phyloP scores from a whole-genome alignment of 352 stramenopile species.

The Phytophthora macrochlamydospora region DNA sequence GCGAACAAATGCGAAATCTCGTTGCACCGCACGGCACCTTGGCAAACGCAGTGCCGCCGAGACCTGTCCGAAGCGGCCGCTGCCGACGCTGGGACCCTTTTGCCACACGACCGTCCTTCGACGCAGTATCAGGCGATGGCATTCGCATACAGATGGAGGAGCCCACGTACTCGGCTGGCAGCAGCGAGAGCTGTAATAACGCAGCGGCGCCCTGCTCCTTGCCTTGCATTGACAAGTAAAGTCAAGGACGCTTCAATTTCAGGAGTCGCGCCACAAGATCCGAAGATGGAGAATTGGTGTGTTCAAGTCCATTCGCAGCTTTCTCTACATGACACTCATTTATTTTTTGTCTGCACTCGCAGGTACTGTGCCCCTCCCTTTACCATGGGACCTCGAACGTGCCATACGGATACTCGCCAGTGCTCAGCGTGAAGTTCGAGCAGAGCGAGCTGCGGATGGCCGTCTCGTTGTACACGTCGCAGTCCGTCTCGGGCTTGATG shows the following conservation, averaged over 20 bases:
- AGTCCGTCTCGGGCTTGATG: slow-evolving; percentile 43
- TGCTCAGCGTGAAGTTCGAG: slow-evolving; percentile 22
- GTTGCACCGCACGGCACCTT: slow-evolving; percentile 30
- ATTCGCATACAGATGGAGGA: not conserved
- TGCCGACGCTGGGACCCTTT: slow-evolving; percentile 63
- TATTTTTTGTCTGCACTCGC: slow-evolving; percentile 43
- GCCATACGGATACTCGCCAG: slow-evolving; percentile 21
- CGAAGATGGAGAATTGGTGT: too few relatives aligned
- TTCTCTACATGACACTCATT: too few relatives aligned
- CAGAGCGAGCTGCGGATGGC: slow-evolving; percentile 12
- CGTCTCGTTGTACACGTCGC: slow-evolving; percentile 28
- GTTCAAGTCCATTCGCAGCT: too few relatives aligned
- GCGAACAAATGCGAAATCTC: not conserved
- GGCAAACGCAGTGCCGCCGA: slow-evolving; percentile 69
- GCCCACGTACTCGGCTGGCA: slow-evolving; percentile 44
- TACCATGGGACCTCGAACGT: slow-evolving; percentile 10
- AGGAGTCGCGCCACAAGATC: too few relatives aligned
- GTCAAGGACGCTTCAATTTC: too few relatives aligned
- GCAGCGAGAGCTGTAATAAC: slow-evolving; percentile 54
- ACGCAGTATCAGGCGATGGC: not conserved
- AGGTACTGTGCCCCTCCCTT: slow-evolving; percentile 4
- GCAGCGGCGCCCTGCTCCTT: slow-evolving; percentile 9
- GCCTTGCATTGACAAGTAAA: not conserved
- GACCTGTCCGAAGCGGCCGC: slow-evolving; percentile 75
- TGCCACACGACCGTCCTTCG: slow-evolving; percentile 72